phyloP scores from a whole-genome alignment of 768 basidiomycete species.

The Boletus rufocinnamomeus region DNA sequence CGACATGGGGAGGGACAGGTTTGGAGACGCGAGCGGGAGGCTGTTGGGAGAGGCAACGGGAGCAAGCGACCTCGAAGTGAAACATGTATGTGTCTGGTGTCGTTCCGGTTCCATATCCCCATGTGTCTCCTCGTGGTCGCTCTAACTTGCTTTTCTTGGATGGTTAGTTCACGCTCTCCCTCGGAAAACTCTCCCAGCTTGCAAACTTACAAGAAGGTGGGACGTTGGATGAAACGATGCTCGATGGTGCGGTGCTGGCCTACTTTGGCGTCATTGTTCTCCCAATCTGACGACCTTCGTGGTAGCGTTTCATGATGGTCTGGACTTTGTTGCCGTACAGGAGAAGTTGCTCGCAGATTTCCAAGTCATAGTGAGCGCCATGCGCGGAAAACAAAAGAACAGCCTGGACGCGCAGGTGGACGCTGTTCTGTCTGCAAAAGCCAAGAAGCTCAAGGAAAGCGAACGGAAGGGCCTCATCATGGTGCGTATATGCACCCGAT shows the following conservation, averaged over 20 bases:
- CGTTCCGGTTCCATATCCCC: not conserved
- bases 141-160: slow-evolving; percentile 10
- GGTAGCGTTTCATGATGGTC: slow-evolving; percentile 78
- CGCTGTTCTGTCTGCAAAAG: slow-evolving; percentile 56
- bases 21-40: slow-evolving; percentile 61
- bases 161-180: slow-evolving; percentile 80
- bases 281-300: slow-evolving; percentile 9
- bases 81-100: slow-evolving; percentile 61
- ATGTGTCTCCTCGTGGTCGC: not conserved
- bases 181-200: slow-evolving; percentile 84
- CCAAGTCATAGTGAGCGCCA: slow-evolving; percentile 44
- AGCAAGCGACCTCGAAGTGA: slow-evolving; percentile 61
- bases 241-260: slow-evolving; percentile 52
- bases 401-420: slow-evolving; percentile 71
- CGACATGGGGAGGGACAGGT: slow-evolving; percentile 70
- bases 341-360: slow-evolving; percentile 67
- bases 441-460: slow-evolving; percentile 39
- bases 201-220: slow-evolving; percentile 55
- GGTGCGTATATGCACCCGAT: slow-evolving; percentile 21
- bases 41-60: slow-evolving; percentile 62
- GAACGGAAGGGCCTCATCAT: slow-evolving; percentile 53
- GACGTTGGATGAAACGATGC: slow-evolving; percentile 47
- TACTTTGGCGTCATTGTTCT: not conserved
- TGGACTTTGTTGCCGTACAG: slow-evolving; percentile 89
- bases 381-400: slow-evolving; percentile 58